Base-by-base conservation (phyloP, 192 early-diverging fungal genomes). In the Entophlyctis helioformis region DNA sequence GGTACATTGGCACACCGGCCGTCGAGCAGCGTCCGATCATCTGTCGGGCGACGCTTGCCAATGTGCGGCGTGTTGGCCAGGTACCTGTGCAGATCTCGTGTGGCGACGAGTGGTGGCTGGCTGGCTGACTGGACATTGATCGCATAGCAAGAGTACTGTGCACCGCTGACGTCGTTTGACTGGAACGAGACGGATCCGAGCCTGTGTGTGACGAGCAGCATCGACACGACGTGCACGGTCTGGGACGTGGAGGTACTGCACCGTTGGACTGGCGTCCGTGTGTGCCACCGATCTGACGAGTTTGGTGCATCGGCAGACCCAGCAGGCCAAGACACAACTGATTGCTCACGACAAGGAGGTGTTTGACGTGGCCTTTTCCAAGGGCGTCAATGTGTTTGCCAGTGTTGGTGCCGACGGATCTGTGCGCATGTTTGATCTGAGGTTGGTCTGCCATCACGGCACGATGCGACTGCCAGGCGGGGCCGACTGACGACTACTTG, bases 271-370 rank as follows among this genome's bases (percentile, higher is more conserved):
- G 29, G 29, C 29, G 23, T 20, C 26, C 23, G 16, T 21, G 16
- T 1, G 39, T 11, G 38, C 22, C 16, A 21, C 10, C 10, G 5
- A 21, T 38, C 15, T 13, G 8, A 33, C 20, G n/a, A 2, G 18
- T 35, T 24, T 18, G n/a, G 16, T 9, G 24, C 22, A 28, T 19
- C 31, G 2, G 18, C 39, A 76, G 71, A 85, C 88, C n/a, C 79
- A 76, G 24, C 89, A 95, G 69, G 87, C 92, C 26, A 99, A 95
- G 56, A 96, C 96, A 3, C 96, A 99, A 59, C 72, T 99, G 29
- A 99, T 99, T 72, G 96, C 96, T 1, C 96, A 99, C 57, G 96
- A 99, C 62, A 78, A 82, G 41, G 93, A 97, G 46, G 96, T 99
- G 16, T 96, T 85, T 64, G 96, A 99, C 57, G 96, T 99, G n/a